phyloP scores from a whole-genome alignment of 768 basidiomycete species.

The Boletus vinaceobasis region DNA sequence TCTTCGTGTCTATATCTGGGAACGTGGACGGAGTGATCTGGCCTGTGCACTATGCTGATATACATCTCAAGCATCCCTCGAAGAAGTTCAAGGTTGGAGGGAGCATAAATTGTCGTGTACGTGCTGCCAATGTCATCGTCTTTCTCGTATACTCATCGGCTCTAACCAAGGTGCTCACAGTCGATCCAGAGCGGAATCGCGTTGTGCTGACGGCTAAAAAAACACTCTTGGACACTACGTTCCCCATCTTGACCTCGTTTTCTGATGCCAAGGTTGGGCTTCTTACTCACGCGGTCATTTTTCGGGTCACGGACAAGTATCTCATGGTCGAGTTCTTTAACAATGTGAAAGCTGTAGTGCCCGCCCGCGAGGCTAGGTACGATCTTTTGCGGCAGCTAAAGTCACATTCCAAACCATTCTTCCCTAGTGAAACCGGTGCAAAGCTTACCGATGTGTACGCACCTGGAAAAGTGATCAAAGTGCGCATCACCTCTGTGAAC shows the following conservation, averaged over 20 bases:
- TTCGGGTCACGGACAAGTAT: conserved; percentile 76
- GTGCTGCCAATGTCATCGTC: conserved; percentile 21
- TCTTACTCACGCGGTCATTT: conserved; percentile 78
- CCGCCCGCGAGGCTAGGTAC: conserved; percentile 78
- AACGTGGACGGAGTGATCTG: conserved; percentile 90
- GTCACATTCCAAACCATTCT: neutral
- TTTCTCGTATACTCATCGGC: neutral
- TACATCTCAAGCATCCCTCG: conserved; percentile 88
- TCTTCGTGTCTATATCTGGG: conserved; percentile 85
- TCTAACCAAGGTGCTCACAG: conserved; percentile 69
- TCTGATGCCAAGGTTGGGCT: conserved; percentile 69
- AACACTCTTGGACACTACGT: conserved; percentile 74
- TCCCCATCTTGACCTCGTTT: conserved; percentile 63
- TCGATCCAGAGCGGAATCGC: conserved; percentile 78
- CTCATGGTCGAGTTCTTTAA: conserved; percentile 90
- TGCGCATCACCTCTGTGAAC: conserved; percentile 70
- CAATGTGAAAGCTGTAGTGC: conserved; percentile 78
- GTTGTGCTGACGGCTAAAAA: conserved; percentile 90
- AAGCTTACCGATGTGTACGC: conserved; percentile 63
- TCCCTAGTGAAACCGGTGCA: conserved; percentile 60
- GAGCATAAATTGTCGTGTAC: conserved; percentile 80
- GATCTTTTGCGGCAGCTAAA: conserved; percentile 13
- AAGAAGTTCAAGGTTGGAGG: conserved; percentile 84
- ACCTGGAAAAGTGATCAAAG: conserved; percentile 79
- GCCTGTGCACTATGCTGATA: conserved; percentile 95